Conservation (phyloP, 805 yeast genomes). For the Saturnispora gosingensis region DNA sequence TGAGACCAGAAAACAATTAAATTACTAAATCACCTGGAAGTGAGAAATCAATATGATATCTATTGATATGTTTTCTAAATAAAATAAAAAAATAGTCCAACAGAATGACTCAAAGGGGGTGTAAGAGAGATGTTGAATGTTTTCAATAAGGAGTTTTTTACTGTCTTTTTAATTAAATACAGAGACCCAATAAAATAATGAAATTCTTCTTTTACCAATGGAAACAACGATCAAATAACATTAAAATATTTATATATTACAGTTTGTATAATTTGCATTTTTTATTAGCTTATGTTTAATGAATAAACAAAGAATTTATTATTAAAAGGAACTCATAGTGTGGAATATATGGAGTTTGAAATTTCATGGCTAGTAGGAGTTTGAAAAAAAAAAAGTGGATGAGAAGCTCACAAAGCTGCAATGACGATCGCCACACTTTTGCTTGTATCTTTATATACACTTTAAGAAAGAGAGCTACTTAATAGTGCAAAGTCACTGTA, state of each 20-base stretch:
- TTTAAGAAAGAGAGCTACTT: no score
- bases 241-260: neutral
- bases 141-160: neutral
- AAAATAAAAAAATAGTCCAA: neutral
- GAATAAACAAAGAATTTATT: constrained; percentile 6
- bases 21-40: constrained; percentile 9
- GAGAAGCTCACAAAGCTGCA: neutral
- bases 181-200: neutral
- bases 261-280: constrained; percentile 1
- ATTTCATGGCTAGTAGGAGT: neutral
- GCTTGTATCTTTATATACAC: neutral
- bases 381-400: neutral
- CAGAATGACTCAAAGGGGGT: neutral
- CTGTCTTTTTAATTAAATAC: neutral
- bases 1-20: constrained; percentile 98
- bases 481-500: neutral
- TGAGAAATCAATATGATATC: neutral
- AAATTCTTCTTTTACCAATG: neutral
- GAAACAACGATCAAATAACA: neutral
- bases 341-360: neutral
- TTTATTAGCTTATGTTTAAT: constrained; percentile 6
- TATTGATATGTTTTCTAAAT: neutral
- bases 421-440: neutral
- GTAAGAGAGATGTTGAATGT: neutral
- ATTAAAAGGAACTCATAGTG: neutral